phyloP scores from a whole-genome alignment of 768 basidiomycete genomes.

The Boletus bicolor region DNA sequence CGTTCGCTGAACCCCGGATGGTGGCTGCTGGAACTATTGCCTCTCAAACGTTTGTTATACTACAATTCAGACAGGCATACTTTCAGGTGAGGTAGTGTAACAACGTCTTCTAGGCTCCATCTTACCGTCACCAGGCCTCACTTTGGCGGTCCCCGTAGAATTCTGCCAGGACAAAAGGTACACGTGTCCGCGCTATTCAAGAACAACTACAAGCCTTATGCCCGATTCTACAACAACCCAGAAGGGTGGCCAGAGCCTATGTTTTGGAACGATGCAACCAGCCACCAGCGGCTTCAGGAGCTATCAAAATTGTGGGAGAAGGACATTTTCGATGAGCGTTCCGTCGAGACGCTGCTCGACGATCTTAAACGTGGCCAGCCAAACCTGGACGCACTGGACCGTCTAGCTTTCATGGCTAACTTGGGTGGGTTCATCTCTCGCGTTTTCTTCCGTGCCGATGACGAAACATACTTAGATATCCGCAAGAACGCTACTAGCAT shows the following conservation, averaged over 20 bases:
- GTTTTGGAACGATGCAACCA: constrained; percentile 29
- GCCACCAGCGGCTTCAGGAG: constrained; percentile 16
- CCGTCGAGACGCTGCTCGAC: constrained; percentile 16
- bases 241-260: constrained; percentile 28
- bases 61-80: constrained; percentile 26
- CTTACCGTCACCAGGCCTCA: constrained; percentile 26
- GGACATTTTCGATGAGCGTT: constrained; percentile 26
- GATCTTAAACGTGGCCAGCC: constrained; percentile 16
- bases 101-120: not conserved
- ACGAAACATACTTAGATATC: constrained; percentile 9
- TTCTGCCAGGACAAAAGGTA: constrained; percentile 30
- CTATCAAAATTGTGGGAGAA: constrained; percentile 27
- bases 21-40: constrained; percentile 27
- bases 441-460: not conserved
- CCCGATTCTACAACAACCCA: constrained; percentile 20
- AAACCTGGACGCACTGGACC: constrained; percentile 24
- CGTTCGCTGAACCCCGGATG: constrained; percentile 14
- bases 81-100: constrained; percentile 7
- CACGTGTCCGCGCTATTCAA: constrained; percentile 32
- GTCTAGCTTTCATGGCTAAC: constrained; percentile 29
- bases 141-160: constrained; percentile 23
- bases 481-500: constrained; percentile 9
- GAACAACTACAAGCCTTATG: constrained; percentile 27
- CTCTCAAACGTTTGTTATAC: constrained; percentile 27
- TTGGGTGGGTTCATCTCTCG: constrained; percentile 19